Conservation (phyloP, 441 rosid genomes). For the Daphne laureola region DNA sequence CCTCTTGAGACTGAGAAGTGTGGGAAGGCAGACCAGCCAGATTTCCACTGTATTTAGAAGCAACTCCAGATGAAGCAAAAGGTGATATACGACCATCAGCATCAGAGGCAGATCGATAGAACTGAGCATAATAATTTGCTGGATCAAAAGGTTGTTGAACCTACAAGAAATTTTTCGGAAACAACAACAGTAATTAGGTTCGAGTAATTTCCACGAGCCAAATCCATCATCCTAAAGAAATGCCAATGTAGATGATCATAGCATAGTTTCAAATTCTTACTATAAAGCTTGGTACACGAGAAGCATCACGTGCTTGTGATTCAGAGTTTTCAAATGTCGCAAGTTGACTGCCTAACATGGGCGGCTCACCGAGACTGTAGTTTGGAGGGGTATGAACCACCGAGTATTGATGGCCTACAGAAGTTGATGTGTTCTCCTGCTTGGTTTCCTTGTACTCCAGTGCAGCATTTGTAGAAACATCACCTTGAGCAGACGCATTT, state of each 20-base stretch:
- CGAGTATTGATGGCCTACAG: constrained; percentile 52
- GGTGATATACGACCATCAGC: constrained; percentile 81
- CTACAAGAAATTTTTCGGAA: constrained; percentile 32
- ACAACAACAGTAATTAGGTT: constrained; percentile 17
- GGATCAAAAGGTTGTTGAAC: constrained; percentile 86
- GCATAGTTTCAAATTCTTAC: constrained; percentile 36
- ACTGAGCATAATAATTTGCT: constrained; percentile 72
- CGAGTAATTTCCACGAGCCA: constrained; percentile 6
- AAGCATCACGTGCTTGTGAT: constrained; percentile 64
- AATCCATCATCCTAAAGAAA: constrained; percentile 7
- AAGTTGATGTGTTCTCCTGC: constrained; percentile 41
- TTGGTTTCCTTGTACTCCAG: constrained; percentile 51
- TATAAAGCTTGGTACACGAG: constrained; percentile 70
- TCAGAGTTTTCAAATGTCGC: constrained; percentile 66
- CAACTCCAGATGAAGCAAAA: constrained; percentile 60
- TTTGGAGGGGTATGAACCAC: constrained; percentile 54
- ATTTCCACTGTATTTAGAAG: constrained; percentile 76
- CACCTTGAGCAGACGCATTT: constrained; percentile 50
- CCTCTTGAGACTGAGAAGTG: constrained; percentile 89
- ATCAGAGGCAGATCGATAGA: constrained; percentile 67
- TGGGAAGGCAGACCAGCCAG: constrained; percentile 63
- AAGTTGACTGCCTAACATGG: constrained; percentile 53
- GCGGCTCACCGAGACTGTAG: constrained; percentile 65
- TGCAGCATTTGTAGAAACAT: constrained; percentile 29
- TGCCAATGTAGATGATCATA: constrained; percentile 11